phyloP scores from a whole-genome alignment of 495 filamentous ascomycete genomes.

The Hypoxylon rickii region DNA sequence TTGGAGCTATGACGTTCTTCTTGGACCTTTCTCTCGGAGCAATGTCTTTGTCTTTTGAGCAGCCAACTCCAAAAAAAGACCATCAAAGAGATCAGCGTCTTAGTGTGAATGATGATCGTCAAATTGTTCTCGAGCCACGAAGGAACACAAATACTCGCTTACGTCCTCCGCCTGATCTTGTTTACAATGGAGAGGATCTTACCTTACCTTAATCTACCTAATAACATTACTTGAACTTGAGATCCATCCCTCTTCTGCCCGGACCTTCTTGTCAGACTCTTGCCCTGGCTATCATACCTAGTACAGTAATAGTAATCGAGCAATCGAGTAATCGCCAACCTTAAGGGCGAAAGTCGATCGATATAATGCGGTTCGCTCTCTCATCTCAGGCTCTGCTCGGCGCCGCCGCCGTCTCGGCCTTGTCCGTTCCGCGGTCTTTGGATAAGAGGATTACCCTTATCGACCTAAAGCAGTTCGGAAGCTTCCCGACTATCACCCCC shows the following conservation, averaged over 20 bases:
- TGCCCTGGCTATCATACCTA: not conserved
- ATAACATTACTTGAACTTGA: slow-evolving; percentile 4
- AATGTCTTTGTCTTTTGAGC: slow-evolving; percentile 27
- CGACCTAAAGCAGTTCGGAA: slow-evolving; percentile 32
- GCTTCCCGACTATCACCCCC: slow-evolving; percentile 33
- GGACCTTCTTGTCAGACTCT: not conserved
- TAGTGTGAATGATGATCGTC: slow-evolving; percentile 32
- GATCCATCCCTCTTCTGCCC: slow-evolving; percentile 1
- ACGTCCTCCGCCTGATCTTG: slow-evolving; percentile 1
- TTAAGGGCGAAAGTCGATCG: slow-evolving; percentile 9
- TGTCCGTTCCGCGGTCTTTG: slow-evolving; percentile 19
- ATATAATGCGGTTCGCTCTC: slow-evolving; percentile 34
- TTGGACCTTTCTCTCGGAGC: slow-evolving; percentile 19
- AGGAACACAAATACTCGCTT: not conserved
- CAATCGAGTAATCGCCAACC: slow-evolving; percentile 6
- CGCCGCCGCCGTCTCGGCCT: slow-evolving; percentile 36
- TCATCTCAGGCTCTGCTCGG: slow-evolving; percentile 35
- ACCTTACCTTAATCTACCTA: slow-evolving; percentile 1
- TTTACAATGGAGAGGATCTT: slow-evolving; percentile 8
- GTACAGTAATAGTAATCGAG: slow-evolving; percentile 22
- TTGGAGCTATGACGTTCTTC: slow-evolving; percentile 27
- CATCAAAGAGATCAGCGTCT: slow-evolving; percentile 27
- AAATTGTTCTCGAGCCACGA: slow-evolving; percentile 14
- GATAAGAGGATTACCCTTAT: slow-evolving; percentile 30
- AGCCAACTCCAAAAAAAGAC: slow-evolving; percentile 6